Base-by-base conservation (phyloP, 139 green algal species). In the Tetraselmis striata region DNA sequence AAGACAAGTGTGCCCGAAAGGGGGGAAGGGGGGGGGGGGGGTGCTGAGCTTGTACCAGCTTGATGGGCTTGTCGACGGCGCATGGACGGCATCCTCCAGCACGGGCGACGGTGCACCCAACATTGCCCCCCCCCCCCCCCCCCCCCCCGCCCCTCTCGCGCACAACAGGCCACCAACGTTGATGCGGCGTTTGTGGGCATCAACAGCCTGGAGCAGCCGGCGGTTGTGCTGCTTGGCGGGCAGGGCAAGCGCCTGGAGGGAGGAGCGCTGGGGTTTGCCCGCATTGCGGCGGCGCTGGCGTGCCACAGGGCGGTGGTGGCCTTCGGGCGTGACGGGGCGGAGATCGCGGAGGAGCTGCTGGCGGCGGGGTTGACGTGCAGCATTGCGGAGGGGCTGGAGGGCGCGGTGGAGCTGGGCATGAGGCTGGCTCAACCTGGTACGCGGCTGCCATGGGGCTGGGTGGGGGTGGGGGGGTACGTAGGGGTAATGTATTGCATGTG, bases 111-210 rank as follows among this genome's bases (percentile, higher is more conserved):
- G n/a, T n/a, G n/a, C n/a, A n/a, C n/a, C n/a, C n/a, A n/a, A n/a
- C n/a, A n/a, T n/a, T n/a, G n/a, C n/a, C n/a, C n/a, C n/a, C n/a
- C n/a, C n/a, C n/a, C n/a, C n/a, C n/a, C n/a, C n/a, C n/a, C n/a
- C n/a, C n/a, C n/a, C n/a, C n/a, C n/a, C n/a, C n/a, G n/a, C n/a
- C n/a, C n/a, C n/a, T n/a, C n/a, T n/a, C n/a, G n/a, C n/a, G n/a
- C n/a, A n/a, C n/a, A n/a, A 18, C 45, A 67, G 45, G 45, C 87
- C 30, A 91, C 87, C 31, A 91, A 91, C 32, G 79, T 90, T 29
- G 87, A 91, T 1, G 85, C 87, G 26, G 80, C 83, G 32, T 32
- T 85, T 2, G 87, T 75, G 18, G 87, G 78, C 2, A 2, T 91
- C 1, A 22, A 30, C 5, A 83, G 80, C 0, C n/a, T 90, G 5